Evolutionary conservation across 1,284 basidiomycete genomes (phyloP), one percentile per base, ranked within the genome.

Genomic region (Ustilago hordei): DNA sequence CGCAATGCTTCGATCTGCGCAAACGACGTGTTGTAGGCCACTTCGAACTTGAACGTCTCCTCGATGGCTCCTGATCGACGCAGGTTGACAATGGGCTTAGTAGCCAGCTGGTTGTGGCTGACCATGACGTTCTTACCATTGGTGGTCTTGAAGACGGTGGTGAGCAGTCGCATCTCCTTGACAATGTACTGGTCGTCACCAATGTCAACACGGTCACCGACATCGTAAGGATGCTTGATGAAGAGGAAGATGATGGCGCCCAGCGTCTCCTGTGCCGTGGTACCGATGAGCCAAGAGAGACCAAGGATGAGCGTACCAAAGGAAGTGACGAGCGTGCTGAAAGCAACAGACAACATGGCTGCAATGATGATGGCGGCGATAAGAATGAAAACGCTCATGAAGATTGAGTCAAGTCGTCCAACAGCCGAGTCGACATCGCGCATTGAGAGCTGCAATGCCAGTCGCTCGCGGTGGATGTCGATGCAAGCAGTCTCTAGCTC

Each of bases 241-340:
- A 95, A 95, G 36, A 95, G 88, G 89, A 95, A 95, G 80, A 95
- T 93, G 86, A 93, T 93, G 75, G 91, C 91, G 17, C 90, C 90
- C 69, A 92, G 88, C 65, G 93, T 89, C 86, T 93, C 91, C 62
- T 91, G 88, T 52, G 65, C 89, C 61, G 89, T 89, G 8, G 87
- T 89, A 47, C 94, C 93, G 75, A 98, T 95, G 64, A 96, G 90
- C 94, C 94, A 96, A 69, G 92, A 93, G 54, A 95, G 88, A 85
- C 92, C 93, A 56, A 95, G 92, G 64, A 95, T 89, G 60, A 94
- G 88, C 0, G 93, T 93, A 32, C 93, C 92, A 47, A 93, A 91
- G 31, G 92, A 92, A 38, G 93, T 93, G 65, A 94, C 89, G 31
- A 94, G 88, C 1, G 92, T 91, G 55, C 90, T 89, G 41, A 94